A percentile compares a stretch with the other conserved stretches of the same genome.
phyloP scores from a whole-genome alignment of 2,329 filamentous ascomycete genomes.

The Uncinocarpus reesii region DNA sequence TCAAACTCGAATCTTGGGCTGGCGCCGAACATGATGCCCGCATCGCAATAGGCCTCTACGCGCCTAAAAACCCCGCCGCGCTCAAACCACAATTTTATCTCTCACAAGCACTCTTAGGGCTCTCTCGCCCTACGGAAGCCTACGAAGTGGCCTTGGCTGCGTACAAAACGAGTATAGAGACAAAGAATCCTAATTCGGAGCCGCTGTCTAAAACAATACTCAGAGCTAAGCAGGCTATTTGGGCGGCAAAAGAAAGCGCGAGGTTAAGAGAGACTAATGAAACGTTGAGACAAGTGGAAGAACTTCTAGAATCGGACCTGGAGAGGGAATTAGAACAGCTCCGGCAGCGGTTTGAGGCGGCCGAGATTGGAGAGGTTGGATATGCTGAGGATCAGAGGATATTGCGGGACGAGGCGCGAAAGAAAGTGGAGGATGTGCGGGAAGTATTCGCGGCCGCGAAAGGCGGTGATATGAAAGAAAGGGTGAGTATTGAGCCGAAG shows the following conservation, averaged over 20 bases:
- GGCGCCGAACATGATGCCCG: conserved; percentile 68
- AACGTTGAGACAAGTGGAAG: conserved; percentile 33
- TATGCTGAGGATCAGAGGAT: conserved; percentile 58
- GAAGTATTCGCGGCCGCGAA: conserved; percentile 36
- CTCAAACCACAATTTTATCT: conserved; percentile 82
- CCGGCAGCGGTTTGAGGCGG: conserved; percentile 27
- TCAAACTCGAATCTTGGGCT: conserved; percentile 64
- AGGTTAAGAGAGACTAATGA: conserved; percentile 38
- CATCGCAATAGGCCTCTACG: conserved; percentile 58
- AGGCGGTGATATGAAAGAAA: conserved; percentile 34
- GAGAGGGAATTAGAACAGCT: conserved; percentile 30
- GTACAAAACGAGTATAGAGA: conserved; percentile 57
- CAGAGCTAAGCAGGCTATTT: conserved; percentile 72
- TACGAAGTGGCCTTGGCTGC: conserved; percentile 59
- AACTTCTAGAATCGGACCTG: conserved; percentile 32
- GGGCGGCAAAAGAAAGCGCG: conserved; percentile 59
- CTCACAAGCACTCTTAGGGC: conserved; percentile 68
- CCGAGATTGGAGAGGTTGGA: conserved; percentile 48
- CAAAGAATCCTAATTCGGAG: conserved; percentile 56
- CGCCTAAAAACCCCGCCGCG: conserved; percentile 40
- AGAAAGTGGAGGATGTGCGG: conserved; percentile 38
- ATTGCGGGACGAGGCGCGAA: conserved; percentile 42
- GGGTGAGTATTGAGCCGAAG: conserved; percentile 27
- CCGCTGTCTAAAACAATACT: conserved; percentile 65
- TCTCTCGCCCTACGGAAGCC: conserved; percentile 63